Evolutionary conservation across 306 rosid genomes (phyloP).

Genomic region (Biancaea sappan): DNA sequence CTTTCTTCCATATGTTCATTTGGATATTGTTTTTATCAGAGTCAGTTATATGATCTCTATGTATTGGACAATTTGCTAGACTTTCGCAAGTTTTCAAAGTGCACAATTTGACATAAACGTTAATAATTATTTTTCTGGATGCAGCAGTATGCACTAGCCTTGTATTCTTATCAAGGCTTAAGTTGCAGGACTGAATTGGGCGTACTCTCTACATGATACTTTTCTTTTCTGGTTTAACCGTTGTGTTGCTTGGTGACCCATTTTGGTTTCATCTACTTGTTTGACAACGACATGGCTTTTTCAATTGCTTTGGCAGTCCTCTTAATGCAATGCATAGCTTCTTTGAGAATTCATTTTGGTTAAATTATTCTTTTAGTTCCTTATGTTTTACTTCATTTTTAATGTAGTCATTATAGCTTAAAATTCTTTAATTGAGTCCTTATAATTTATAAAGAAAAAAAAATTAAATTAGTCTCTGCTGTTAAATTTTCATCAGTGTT

Average conservation of each 20-base stretch:
- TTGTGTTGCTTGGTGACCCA: neutral
- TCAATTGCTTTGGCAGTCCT: slow-evolving; percentile 2
- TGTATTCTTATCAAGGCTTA: neutral
- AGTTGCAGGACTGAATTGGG: neutral
- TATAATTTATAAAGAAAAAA: too few relatives aligned
- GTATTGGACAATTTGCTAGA: neutral
- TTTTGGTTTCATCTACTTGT: neutral
- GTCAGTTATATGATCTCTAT: neutral
- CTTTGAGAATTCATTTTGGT: neutral
- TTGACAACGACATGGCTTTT: neutral
- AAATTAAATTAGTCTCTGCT: too few relatives aligned
- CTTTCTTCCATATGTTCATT: neutral
- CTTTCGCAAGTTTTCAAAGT: neutral
- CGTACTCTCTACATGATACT: slow-evolving; percentile 11
- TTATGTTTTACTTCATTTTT: too few relatives aligned
- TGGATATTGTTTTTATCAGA: neutral
- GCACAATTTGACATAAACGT: neutral
- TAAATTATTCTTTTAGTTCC: too few relatives aligned
- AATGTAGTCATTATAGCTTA: too few relatives aligned
- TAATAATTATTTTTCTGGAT: neutral
- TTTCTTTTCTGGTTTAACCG: slow-evolving; percentile 1
- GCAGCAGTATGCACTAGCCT: neutral
- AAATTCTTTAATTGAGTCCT: too few relatives aligned
- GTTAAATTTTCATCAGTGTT: too few relatives aligned
- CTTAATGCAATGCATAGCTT: neutral